Conservation (phyloP, 148 eudicot genomes). For the Selenicereus undatus region DNA sequence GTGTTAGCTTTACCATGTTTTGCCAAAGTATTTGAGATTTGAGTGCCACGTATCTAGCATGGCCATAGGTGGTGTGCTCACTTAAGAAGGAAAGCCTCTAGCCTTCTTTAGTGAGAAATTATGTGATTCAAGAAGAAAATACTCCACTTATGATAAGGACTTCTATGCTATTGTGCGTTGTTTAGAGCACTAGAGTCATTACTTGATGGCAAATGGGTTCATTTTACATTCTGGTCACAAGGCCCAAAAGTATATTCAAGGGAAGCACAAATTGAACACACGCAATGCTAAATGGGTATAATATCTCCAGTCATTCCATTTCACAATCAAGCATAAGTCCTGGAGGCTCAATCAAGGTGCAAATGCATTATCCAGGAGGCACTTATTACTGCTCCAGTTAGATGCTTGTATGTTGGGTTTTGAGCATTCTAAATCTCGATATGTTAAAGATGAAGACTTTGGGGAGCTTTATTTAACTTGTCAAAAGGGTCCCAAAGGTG, state of each 20-base stretch:
- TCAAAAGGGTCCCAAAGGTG: neutral
- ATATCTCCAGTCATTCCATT: neutral
- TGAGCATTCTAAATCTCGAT: neutral
- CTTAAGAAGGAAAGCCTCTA: too few species aligned
- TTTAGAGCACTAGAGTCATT: neutral
- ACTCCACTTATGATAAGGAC: constrained; percentile 11
- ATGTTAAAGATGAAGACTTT: neutral
- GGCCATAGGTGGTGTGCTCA: too few species aligned
- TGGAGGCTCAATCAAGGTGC: neutral
- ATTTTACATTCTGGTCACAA: neutral
- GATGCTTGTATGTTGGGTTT: neutral
- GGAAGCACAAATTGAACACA: neutral
- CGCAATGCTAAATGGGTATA: neutral
- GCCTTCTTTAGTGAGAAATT: constrained; percentile 18
- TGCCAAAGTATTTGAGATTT: too few species aligned
- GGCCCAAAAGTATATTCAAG: neutral
- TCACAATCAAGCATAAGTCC: neutral
- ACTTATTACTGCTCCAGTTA: neutral
- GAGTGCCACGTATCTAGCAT: too few species aligned
- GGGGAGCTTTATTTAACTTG: neutral
- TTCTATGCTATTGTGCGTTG: constrained; percentile 5
- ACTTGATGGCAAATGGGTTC: neutral
- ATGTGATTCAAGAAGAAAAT: neutral
- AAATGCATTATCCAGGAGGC: neutral
- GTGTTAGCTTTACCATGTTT: too few species aligned